phyloP scores from a whole-genome alignment of 345 rosid genomes.

The Raphanus raphanistrum region DNA sequence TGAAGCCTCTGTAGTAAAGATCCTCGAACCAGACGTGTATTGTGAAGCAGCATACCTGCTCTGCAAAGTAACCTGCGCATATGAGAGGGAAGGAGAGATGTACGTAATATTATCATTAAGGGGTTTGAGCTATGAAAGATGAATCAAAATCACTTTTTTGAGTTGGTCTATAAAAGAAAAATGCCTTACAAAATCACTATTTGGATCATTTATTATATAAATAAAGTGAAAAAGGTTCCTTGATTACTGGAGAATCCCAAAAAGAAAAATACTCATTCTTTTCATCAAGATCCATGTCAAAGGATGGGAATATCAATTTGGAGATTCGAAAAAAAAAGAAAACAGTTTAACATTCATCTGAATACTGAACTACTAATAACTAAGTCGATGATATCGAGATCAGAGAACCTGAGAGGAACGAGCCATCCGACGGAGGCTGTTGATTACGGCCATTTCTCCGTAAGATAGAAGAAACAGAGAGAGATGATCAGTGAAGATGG shows the following conservation, averaged over 20 bases:
- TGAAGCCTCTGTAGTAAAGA: slow-evolving; percentile 55
- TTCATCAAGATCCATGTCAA: slow-evolving; percentile 1
- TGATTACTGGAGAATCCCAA: slow-evolving; percentile 21
- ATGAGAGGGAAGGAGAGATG: not conserved
- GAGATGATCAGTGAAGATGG: not conserved
- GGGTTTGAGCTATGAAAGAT: not conserved
- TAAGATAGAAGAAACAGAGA: not conserved
- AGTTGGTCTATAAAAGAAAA: not conserved
- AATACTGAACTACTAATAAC: slow-evolving; percentile 10
- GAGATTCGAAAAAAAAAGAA: not conserved
- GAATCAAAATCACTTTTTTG: not conserved
- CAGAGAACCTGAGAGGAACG: slow-evolving; percentile 34
- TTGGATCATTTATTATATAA: not conserved
- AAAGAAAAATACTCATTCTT: not conserved
- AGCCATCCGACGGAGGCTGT: slow-evolving; percentile 35
- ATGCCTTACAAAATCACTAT: not conserved
- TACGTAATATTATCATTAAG: not conserved
- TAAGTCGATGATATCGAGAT: not conserved
- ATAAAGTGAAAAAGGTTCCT: not conserved
- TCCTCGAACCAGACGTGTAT: slow-evolving; percentile 49
- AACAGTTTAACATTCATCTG: not conserved
- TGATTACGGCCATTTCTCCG: slow-evolving; percentile 24
- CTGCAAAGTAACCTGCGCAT: slow-evolving; percentile 50
- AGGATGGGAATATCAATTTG: not conserved
- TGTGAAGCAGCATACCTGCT: slow-evolving; percentile 43